These are phyloP conservation scores for Camelina neglecta DNA, from an alignment of 345 rosid genomes.

Conservation along the genomic window DNA sequence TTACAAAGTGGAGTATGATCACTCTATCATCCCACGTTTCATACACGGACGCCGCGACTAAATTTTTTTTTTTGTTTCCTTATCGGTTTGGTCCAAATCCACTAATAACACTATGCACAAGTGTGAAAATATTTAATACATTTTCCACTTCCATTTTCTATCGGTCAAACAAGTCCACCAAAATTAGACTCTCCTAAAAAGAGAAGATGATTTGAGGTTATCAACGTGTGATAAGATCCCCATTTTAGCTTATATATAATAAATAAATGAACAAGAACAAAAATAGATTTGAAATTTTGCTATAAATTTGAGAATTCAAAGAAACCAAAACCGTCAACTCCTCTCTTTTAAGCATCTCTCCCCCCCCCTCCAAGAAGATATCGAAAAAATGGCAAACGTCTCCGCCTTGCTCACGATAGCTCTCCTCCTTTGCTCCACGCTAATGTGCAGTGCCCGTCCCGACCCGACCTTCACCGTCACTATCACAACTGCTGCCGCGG, in stretches of 20 bases:
- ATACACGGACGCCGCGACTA: slow-evolving; percentile 28
- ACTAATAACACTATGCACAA: slow-evolving; percentile 20
- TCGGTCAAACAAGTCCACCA: slow-evolving; percentile 34
- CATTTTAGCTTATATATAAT: background rate
- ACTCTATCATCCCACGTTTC: slow-evolving; percentile 39
- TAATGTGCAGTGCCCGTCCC: slow-evolving; percentile 42
- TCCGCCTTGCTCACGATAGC: slow-evolving; percentile 37
- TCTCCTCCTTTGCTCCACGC: slow-evolving; percentile 39
- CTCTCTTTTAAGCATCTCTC: background rate
- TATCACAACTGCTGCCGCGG: slow-evolving; percentile 3
- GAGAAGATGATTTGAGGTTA: slow-evolving; percentile 14
- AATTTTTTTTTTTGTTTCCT: background rate
- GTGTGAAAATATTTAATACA: background rate
- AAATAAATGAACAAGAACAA: slow-evolving; percentile 4
- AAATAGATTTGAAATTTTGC: slow-evolving; percentile 33
- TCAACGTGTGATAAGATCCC: slow-evolving; percentile 25
- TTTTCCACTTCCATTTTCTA: background rate
- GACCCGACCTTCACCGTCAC: slow-evolving; percentile 13
- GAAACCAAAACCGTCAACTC: slow-evolving; percentile 21
- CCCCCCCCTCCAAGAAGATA: background rate
- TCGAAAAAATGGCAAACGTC: slow-evolving; percentile 35
- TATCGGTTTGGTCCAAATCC: slow-evolving; percentile 25
- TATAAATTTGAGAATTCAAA: slow-evolving; percentile 31
- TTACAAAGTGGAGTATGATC: slow-evolving; percentile 15
- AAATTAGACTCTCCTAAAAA: slow-evolving; percentile 19